These are phyloP conservation scores for Aspergillus awamori DNA, from an alignment of 2,329 filamentous ascomycete genomes.

Conservation along the genomic window DNA sequence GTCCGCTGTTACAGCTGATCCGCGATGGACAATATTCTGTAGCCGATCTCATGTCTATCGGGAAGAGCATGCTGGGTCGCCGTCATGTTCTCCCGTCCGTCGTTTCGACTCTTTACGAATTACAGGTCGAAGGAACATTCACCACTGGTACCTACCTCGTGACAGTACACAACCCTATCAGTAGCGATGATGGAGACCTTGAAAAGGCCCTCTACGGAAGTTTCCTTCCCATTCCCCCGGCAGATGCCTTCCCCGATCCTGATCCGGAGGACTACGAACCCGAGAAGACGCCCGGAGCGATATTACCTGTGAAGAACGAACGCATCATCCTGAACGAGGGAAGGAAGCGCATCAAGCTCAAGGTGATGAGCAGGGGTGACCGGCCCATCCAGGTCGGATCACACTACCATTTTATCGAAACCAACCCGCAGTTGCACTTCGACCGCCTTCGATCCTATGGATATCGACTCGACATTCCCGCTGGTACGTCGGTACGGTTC, in stretches of 20 bases:
- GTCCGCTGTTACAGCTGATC: slow-evolving; percentile 57
- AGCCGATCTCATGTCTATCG: slow-evolving; percentile 88
- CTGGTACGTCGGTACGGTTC: slow-evolving; percentile 89
- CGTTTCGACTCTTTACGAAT: slow-evolving; percentile 73
- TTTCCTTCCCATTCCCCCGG: slow-evolving; percentile 78
- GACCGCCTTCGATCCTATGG: slow-evolving; percentile 82
- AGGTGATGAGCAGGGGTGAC: slow-evolving; percentile 84
- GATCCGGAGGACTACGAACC: slow-evolving; percentile 67
- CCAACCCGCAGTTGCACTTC: slow-evolving; percentile 87
- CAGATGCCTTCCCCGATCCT: slow-evolving; percentile 67
- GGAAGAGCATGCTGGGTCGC: slow-evolving; percentile 88
- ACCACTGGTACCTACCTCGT: slow-evolving; percentile 88
- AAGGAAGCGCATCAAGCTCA: slow-evolving; percentile 71
- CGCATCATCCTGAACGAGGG: slow-evolving; percentile 73
- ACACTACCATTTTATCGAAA: slow-evolving; percentile 95
- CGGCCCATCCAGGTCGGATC: slow-evolving; percentile 88
- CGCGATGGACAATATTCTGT: slow-evolving; percentile 94
- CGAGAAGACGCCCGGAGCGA: slow-evolving; percentile 74
- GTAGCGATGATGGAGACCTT: slow-evolving; percentile 81
- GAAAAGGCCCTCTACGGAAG: slow-evolving; percentile 87
- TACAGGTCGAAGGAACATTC: slow-evolving; percentile 95
- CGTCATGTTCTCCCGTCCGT: slow-evolving; percentile 88
- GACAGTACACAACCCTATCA: slow-evolving; percentile 88
- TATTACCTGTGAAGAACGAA: slow-evolving; percentile 69
- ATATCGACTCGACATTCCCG: slow-evolving; percentile 83